Percentiles rank a stretch among this genome's conserved stretches.
Evolutionary conservation across 2,329 filamentous ascomycete species (phyloP).

Genomic region (Penicillium sp.): DNA sequence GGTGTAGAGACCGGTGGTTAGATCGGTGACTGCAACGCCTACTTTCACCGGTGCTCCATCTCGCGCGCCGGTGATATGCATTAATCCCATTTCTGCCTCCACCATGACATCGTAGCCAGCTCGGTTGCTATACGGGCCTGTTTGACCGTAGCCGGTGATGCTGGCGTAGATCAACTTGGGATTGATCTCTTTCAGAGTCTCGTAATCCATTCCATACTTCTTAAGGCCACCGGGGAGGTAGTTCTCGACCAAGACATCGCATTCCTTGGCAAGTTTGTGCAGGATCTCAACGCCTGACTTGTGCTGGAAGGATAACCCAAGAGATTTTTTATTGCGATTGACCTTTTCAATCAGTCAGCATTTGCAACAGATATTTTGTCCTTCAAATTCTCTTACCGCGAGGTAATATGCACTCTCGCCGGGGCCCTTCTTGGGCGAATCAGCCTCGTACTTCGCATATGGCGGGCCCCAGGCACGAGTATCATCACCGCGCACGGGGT

Average conservation of each 20-base stretch:
- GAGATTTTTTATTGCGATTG: slow-evolving; percentile 95
- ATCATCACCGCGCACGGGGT: slow-evolving; percentile 86
- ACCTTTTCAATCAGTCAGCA: slow-evolving; percentile 54
- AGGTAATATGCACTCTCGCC: slow-evolving; percentile 96
- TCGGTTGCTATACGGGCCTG: slow-evolving; percentile 79
- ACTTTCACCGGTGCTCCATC: slow-evolving; percentile 95
- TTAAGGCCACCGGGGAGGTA: slow-evolving; percentile 86
- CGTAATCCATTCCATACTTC: slow-evolving; percentile 90
- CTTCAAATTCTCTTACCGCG: slow-evolving; percentile 56
- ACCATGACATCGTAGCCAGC: slow-evolving; percentile 99
- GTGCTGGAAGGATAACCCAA: slow-evolving; percentile 88
- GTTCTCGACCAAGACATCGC: slow-evolving; percentile 94
- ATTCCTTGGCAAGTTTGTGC: slow-evolving; percentile 77
- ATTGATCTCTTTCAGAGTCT: slow-evolving; percentile 75
- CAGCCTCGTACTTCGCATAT: slow-evolving; percentile 73
- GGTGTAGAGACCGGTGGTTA: slow-evolving; percentile 93
- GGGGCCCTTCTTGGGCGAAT: slow-evolving; percentile 55
- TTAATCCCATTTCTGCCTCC: slow-evolving; percentile 94
- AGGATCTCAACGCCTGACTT: slow-evolving; percentile 79
- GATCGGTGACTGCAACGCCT: slow-evolving; percentile 91
- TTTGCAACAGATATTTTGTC: not conserved
- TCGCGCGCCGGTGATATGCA: slow-evolving; percentile 93
- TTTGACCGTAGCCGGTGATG: slow-evolving; percentile 96
- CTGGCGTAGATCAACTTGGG: slow-evolving; percentile 88
- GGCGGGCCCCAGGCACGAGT: slow-evolving; percentile 96